A percentile compares a stretch with the other conserved stretches of the same genome.
Conservation (phyloP, 163 green algal genomes). For the Chlamydomonas reinhardtii region DNA sequence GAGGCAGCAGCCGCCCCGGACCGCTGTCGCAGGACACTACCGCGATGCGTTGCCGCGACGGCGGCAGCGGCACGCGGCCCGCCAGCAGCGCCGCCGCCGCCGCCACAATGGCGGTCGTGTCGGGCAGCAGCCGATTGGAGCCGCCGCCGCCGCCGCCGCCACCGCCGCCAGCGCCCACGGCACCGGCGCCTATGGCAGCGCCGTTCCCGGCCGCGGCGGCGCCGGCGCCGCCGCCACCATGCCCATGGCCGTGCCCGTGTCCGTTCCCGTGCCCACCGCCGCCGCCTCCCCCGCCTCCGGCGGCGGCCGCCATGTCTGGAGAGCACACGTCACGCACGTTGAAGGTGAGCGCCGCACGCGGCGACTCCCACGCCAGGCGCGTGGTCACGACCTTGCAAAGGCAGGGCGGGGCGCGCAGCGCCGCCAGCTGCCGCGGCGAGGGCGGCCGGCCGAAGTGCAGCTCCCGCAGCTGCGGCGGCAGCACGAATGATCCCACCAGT, state of each 20-base stretch:
- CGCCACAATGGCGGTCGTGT: not conserved
- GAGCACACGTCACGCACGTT: not conserved
- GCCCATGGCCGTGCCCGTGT: no score
- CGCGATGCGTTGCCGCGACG: not conserved
- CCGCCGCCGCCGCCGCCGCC: not conserved
- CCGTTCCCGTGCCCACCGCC: no score
- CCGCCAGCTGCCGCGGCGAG: slow-evolving; percentile 7
- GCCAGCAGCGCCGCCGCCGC: not conserved
- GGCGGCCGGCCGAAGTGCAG: not conserved
- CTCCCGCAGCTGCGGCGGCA: not conserved
- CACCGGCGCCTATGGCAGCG: no score
- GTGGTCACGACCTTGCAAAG: not conserved
- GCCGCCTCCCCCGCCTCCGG: no score
- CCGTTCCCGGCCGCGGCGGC: no score
- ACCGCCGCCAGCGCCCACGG: no score
- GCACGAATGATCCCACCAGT: not conserved
- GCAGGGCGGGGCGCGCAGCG: not conserved
- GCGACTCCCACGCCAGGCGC: not conserved
- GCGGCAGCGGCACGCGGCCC: not conserved
- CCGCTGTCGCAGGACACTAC: not conserved
- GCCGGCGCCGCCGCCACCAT: no score
- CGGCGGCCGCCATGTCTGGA: no score
- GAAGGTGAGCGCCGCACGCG: not conserved
- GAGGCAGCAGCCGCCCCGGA: not conserved
- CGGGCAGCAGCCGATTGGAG: not conserved